Base-by-base conservation (phyloP, 306 rosid species). In the Spatholobus suberectus region DNA sequence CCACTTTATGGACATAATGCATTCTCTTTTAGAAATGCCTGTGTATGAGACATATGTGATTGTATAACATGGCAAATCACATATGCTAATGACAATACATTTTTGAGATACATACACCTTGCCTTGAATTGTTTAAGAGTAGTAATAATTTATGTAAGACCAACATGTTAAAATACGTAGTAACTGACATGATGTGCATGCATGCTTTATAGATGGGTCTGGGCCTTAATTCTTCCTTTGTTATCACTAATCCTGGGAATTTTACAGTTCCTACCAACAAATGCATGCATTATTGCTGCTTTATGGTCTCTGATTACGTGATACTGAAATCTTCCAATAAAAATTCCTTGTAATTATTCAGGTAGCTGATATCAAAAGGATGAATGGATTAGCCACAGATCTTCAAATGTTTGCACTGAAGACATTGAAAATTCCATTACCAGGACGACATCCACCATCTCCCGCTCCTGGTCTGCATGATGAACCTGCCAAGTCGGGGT, bases 331-430 rank as follows among this genome's bases (percentile, higher is more conserved):
- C 24, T 82, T 65, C 5, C 2, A 49, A 72, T 71, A 51, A 55
- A 77, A 76, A 73, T 81, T 72, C 44, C 66, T 34, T 72, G 66
- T 43, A 55, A 83, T 80, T 26, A 68, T 80, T 82, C 84, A 94
- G 98, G 98, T 94, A 79, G 89, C 92, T 55, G 98, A 94, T 85
- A 80, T 94, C 78, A 94, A 87, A 85, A 90, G 94, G 89, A 88
- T 94, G 90, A 94, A 94, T 75, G 92, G 97, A 29, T 81, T 94
- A 78, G 93, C 93, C 26, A 76, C 98, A 27, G 98, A 94, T 88
- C 92, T 92, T 83, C 98, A 94, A 87, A 92, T 94, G 98, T 94
- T 92, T 82, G 97, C 98, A 32, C 82, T 90, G 88, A 87, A 90
- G 87, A 87, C 87, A 51, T 78, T 94, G 88, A 89, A 84, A 80